phyloP scores from a whole-genome alignment of 73 alveolate genomes.

The Paramecium octaurelia region DNA sequence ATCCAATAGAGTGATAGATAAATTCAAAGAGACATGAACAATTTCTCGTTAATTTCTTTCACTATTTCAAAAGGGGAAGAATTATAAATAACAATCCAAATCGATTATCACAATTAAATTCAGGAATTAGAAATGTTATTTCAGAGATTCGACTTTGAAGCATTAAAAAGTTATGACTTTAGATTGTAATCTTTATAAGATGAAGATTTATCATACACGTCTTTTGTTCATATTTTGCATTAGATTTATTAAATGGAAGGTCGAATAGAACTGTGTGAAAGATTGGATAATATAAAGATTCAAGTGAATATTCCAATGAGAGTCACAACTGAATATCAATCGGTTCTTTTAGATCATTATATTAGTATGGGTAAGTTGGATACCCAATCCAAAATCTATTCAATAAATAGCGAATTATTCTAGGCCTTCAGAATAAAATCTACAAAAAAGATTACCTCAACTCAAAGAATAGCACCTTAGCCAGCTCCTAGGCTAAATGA shows the following conservation, averaged over 20 bases:
- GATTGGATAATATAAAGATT: background rate
- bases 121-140: background rate
- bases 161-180: background rate
- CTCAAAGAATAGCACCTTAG: background rate
- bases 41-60: background rate
- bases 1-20: background rate
- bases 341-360: background rate
- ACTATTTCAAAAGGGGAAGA: background rate
- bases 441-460: background rate
- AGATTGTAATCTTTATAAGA: background rate
- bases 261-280: background rate
- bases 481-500: background rate
- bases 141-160: background rate
- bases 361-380: background rate
- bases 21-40: background rate
- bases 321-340: background rate
- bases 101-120: background rate
- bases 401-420: background rate
- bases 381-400: background rate
- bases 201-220: background rate
- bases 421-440: background rate
- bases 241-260: constrained; percentile 2
- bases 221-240: constrained; percentile 11
- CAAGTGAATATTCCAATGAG: background rate
- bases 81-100: background rate